phyloP scores from a whole-genome alignment of 2,329 filamentous ascomycete species.

The Exophiala viscosa region DNA sequence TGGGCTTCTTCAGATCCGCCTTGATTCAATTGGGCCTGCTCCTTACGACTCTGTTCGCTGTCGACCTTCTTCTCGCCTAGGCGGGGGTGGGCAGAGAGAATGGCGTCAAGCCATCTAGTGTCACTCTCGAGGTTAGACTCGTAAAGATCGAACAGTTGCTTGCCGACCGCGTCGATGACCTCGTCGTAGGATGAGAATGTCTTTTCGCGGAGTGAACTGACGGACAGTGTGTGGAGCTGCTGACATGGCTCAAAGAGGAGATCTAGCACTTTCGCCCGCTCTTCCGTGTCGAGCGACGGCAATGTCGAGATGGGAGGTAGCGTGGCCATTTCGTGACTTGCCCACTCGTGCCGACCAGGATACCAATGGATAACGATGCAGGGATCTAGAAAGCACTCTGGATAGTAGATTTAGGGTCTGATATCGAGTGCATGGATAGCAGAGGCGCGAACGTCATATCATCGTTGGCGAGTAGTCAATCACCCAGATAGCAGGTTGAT shows the following conservation, averaged over 20 bases:
- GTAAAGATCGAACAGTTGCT: conserved; percentile 59
- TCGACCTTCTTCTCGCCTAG: conserved; percentile 77
- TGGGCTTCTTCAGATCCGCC: conserved; percentile 49
- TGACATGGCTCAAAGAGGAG: conserved; percentile 62
- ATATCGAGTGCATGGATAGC: too few relatives aligned
- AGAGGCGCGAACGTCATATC: too few relatives aligned
- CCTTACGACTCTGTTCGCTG: conserved; percentile 73
- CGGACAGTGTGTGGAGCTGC: conserved; percentile 67
- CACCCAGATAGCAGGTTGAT: too few relatives aligned
- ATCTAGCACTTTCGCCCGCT: conserved; percentile 24
- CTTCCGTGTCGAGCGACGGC: conserved; percentile 17
- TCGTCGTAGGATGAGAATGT: conserved; percentile 64
- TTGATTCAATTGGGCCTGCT: conserved; percentile 71
- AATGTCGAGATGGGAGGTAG: conserved; percentile 47
- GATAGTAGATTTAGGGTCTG: too few relatives aligned
- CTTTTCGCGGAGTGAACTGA: conserved; percentile 61
- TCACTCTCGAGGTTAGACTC: conserved; percentile 50
- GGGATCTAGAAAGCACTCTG: too few relatives aligned
- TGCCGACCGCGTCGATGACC: conserved; percentile 64
- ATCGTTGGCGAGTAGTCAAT: too few relatives aligned
- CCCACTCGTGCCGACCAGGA: too few relatives aligned
- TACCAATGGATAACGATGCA: too few relatives aligned
- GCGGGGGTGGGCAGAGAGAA: conserved; percentile 77
- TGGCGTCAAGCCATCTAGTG: conserved; percentile 60
- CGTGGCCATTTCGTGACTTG: conserved; percentile 15